Percentiles rank a stretch among this genome's conserved stretches.
Evolutionary conservation across 2,329 filamentous ascomycete genomes (phyloP).

Genomic region (Alternaria burnsii): DNA sequence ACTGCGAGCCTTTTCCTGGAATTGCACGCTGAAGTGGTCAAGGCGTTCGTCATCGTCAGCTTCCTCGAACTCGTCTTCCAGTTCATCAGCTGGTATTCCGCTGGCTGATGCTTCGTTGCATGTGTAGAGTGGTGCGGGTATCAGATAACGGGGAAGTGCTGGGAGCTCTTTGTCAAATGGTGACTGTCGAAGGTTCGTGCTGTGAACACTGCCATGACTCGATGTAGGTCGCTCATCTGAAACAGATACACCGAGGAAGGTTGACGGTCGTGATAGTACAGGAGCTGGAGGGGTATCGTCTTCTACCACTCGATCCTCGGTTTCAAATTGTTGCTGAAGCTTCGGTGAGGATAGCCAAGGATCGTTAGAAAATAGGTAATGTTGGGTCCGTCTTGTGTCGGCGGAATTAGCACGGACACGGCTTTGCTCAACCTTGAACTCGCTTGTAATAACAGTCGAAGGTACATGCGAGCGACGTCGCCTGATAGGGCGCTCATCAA

Average conservation of each 20-base stretch:
- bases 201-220: slow-evolving; percentile 33
- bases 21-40: slow-evolving; percentile 19
- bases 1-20: slow-evolving; percentile 33
- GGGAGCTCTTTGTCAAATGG: slow-evolving; percentile 43
- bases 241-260: slow-evolving; percentile 24
- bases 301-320: slow-evolving; percentile 20
- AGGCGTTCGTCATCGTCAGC: slow-evolving; percentile 21
- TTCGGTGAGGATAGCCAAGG: slow-evolving; percentile 41
- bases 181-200: slow-evolving; percentile 21
- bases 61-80: slow-evolving; percentile 24
- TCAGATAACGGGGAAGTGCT: slow-evolving; percentile 40
- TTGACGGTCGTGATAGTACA: slow-evolving; percentile 29
- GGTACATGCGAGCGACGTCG: slow-evolving; percentile 35
- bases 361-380: slow-evolving; percentile 39
- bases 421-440: slow-evolving; percentile 25
- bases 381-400: slow-evolving; percentile 35
- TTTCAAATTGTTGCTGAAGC: slow-evolving; percentile 24
- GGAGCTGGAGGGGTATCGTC: slow-evolving; percentile 30
- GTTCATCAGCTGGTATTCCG: slow-evolving; percentile 18
- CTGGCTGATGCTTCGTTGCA: slow-evolving; percentile 23
- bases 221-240: slow-evolving; percentile 39
- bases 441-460: slow-evolving; percentile 21
- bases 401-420: slow-evolving; percentile 43
- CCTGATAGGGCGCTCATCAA: slow-evolving; percentile 19
- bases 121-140: slow-evolving; percentile 42